Percentiles rank a stretch among this genome's conserved stretches.
Conservation (phyloP, 495 filamentous ascomycete genomes). For the Aspergillus mulundensis region DNA sequence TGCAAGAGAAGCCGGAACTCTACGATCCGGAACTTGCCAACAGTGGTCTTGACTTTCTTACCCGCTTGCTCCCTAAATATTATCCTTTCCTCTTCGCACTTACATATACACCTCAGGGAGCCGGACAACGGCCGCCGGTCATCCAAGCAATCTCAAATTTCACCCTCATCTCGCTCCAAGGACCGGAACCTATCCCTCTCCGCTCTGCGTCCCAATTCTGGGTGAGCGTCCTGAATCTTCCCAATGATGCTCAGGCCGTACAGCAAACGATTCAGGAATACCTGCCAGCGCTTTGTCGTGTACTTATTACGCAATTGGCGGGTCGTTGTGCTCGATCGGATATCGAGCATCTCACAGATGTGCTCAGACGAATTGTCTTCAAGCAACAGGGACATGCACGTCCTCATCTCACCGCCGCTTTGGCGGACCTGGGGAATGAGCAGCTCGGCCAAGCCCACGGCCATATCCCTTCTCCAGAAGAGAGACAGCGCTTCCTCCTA, state of each 20-base stretch:
- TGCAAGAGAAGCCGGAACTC: constrained; percentile 49
- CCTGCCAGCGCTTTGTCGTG: constrained; percentile 55
- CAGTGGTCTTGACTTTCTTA: constrained; percentile 68
- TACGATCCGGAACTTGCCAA: constrained; percentile 78
- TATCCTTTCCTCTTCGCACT: constrained; percentile 38
- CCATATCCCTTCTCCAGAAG: constrained; percentile 25
- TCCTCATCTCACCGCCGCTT: constrained; percentile 54
- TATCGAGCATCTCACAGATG: constrained; percentile 69
- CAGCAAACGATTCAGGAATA: constrained; percentile 53
- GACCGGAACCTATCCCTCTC: constrained; percentile 75
- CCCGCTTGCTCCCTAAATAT: constrained; percentile 63
- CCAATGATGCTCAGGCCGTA: constrained; percentile 43
- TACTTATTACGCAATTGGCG: constrained; percentile 64
- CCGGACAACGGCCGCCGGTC: constrained; percentile 27
- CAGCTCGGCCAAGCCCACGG: constrained; percentile 29
- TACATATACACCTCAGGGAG: constrained; percentile 19
- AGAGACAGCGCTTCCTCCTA: constrained; percentile 34
- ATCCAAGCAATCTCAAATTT: constrained; percentile 74
- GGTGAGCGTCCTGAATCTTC: constrained; percentile 52
- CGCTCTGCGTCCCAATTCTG: constrained; percentile 76
- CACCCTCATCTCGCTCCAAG: constrained; percentile 64
- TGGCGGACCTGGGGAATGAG: constrained; percentile 57
- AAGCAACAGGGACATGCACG: constrained; percentile 61
- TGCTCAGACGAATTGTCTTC: constrained; percentile 70
- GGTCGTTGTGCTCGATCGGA: constrained; percentile 75